Conservation (phyloP, 345 rosid genomes). For the Streptanthus diversifolius region DNA sequence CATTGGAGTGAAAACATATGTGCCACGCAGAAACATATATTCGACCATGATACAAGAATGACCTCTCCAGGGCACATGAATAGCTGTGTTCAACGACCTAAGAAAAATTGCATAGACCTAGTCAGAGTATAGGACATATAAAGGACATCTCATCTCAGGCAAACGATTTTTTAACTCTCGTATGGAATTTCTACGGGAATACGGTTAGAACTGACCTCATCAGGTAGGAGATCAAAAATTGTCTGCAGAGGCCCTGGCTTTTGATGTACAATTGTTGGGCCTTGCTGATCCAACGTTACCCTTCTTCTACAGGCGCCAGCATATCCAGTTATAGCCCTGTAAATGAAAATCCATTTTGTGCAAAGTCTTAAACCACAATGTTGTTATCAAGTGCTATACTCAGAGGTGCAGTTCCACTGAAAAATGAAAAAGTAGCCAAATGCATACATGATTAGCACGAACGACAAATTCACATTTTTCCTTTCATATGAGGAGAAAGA, state of each 20-base stretch:
- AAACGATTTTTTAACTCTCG: not conserved
- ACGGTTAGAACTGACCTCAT: constrained; percentile 51
- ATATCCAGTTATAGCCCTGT: constrained; percentile 64
- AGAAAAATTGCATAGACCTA: constrained; percentile 20
- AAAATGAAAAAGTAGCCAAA: constrained; percentile 6
- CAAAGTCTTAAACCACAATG: not conserved
- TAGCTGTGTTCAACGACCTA: constrained; percentile 88
- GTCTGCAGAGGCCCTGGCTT: constrained; percentile 96
- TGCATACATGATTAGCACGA: not conserved
- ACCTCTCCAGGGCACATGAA: constrained; percentile 97
- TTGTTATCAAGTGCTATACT: not conserved
- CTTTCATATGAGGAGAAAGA: not conserved
- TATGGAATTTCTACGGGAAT: not conserved
- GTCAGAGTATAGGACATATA: constrained; percentile 4
- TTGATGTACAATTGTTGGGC: constrained; percentile 91
- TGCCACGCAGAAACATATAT: constrained; percentile 98
- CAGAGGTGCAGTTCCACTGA: not conserved
- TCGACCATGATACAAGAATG: constrained; percentile 97
- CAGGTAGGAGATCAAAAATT: constrained; percentile 81
- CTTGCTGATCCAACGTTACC: constrained; percentile 63
- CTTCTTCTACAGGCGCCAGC: constrained; percentile 77
- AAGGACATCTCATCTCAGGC: not conserved
- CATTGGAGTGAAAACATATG: constrained; percentile 97
- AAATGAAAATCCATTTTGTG: constrained; percentile 19
- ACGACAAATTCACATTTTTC: not conserved